phyloP scores from a whole-genome alignment of 805 yeast genomes.

The Lipomyces mesembrius region DNA sequence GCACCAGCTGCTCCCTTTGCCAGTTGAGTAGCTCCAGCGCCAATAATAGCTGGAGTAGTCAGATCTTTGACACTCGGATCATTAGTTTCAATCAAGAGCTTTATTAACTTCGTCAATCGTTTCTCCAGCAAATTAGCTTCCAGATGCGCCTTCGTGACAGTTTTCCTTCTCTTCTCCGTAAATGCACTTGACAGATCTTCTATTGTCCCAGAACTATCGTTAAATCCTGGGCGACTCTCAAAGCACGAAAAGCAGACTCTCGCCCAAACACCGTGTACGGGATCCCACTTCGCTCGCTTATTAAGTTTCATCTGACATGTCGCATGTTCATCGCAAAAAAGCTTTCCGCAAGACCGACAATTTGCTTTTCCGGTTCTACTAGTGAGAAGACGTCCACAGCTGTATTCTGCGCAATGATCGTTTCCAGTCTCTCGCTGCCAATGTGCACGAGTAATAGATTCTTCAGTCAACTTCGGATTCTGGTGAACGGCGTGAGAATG shows the following conservation, averaged over 20 bases:
- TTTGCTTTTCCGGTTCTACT: slow-evolving; percentile 64
- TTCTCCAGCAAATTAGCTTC: slow-evolving; percentile 63
- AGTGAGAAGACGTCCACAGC: slow-evolving; percentile 53
- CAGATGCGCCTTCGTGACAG: slow-evolving; percentile 56
- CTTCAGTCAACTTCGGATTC: slow-evolving; percentile 41
- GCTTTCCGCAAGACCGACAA: slow-evolving; percentile 75
- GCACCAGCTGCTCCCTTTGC: slow-evolving; percentile 36
- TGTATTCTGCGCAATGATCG: slow-evolving; percentile 50
- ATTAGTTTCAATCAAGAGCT: slow-evolving; percentile 23
- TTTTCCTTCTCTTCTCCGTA: slow-evolving; percentile 48
- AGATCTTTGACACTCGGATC: slow-evolving; percentile 40
- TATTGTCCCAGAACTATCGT: slow-evolving; percentile 50
- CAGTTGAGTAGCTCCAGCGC: slow-evolving; percentile 41
- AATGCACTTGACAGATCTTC: slow-evolving; percentile 56
- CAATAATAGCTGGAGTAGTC: slow-evolving; percentile 23
- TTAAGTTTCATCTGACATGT: slow-evolving; percentile 57
- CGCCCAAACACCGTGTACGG: slow-evolving; percentile 64
- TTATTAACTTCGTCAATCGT: slow-evolving; percentile 48
- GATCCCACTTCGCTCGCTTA: slow-evolving; percentile 54
- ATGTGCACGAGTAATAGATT: slow-evolving; percentile 54
- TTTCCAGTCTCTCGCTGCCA: slow-evolving; percentile 60
- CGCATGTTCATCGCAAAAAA: slow-evolving; percentile 72
- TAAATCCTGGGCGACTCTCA: slow-evolving; percentile 57
- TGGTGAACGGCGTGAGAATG: slow-evolving; percentile 6
- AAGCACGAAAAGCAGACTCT: slow-evolving; percentile 72